Conservation (phyloP, 805 yeast genomes). For the Pichia paraexigua region DNA sequence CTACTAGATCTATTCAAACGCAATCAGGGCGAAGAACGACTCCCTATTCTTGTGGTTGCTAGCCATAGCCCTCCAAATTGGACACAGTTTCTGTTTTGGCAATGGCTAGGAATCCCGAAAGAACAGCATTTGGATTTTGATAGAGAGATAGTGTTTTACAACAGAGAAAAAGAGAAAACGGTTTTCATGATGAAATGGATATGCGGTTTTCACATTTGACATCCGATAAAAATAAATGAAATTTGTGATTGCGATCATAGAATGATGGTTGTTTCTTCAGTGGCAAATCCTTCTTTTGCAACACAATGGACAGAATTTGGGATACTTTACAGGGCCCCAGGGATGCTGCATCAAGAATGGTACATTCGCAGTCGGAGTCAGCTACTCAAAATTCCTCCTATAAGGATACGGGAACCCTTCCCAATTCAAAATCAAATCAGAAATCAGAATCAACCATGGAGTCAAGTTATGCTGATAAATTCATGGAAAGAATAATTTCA, state of each 20-base stretch:
- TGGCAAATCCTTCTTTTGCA: background rate
- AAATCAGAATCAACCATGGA: background rate
- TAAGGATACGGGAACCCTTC: background rate
- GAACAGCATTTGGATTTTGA: background rate
- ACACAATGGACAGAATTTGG: constrained; percentile 10
- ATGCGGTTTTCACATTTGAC: background rate
- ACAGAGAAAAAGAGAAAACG: background rate
- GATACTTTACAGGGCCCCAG: constrained; percentile 9
- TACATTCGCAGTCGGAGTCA: background rate
- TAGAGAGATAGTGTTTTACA: background rate
- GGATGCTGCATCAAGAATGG: background rate
- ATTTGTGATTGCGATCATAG: background rate
- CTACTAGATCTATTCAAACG: background rate
- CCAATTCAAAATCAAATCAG: background rate
- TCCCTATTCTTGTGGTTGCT: background rate
- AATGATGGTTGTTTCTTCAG: background rate
- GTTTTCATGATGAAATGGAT: background rate
- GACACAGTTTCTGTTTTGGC: background rate
- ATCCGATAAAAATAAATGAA: too few relatives aligned
- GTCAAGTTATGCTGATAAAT: constrained; percentile 46
- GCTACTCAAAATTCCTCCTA: background rate
- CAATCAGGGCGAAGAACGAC: background rate
- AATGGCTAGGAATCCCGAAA: background rate
- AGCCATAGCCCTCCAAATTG: background rate
- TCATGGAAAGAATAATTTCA: constrained; percentile 61